Conservation (phyloP, 305 asterid species). For the Fraxinus latifolia region DNA sequence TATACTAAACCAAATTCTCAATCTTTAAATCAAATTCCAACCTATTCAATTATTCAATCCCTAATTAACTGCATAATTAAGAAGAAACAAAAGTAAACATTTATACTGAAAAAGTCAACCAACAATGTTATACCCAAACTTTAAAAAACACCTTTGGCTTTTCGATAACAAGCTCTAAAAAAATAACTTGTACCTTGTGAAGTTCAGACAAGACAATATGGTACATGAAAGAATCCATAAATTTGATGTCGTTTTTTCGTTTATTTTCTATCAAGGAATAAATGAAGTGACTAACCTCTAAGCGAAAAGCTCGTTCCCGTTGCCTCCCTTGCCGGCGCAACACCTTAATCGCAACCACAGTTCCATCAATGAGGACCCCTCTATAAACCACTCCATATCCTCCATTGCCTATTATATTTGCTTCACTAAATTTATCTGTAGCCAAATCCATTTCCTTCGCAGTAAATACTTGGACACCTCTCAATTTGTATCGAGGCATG, state of each 20-base stretch:
- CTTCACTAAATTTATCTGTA: slow-evolving; percentile 35
- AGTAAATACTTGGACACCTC: slow-evolving; percentile 45
- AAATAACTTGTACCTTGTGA: background rate
- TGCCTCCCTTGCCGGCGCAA: slow-evolving; percentile 42
- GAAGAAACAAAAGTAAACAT: background rate
- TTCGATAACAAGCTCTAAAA: background rate
- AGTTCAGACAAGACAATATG: background rate
- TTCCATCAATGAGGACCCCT: slow-evolving; percentile 41
- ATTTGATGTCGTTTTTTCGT: background rate
- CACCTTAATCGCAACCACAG: slow-evolving; percentile 44
- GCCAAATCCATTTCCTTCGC: slow-evolving; percentile 39
- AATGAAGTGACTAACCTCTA: slow-evolving; percentile 32
- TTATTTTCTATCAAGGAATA: too few species aligned
- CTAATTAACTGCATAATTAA: background rate
- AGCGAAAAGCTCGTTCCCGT: slow-evolving; percentile 45
- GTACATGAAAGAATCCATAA: background rate
- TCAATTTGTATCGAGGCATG: slow-evolving; percentile 25
- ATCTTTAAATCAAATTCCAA: too few species aligned
- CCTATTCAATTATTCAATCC: background rate
- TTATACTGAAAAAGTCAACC: too few species aligned
- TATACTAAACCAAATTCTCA: too few species aligned
- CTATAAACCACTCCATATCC: slow-evolving; percentile 43
- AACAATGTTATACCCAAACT: background rate
- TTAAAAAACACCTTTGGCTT: background rate
- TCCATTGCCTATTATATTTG: slow-evolving; percentile 41